These are phyloP conservation scores for Pythium apleroticum DNA, from an alignment of 352 stramenopile genomes.

Conservation along the genomic window DNA sequence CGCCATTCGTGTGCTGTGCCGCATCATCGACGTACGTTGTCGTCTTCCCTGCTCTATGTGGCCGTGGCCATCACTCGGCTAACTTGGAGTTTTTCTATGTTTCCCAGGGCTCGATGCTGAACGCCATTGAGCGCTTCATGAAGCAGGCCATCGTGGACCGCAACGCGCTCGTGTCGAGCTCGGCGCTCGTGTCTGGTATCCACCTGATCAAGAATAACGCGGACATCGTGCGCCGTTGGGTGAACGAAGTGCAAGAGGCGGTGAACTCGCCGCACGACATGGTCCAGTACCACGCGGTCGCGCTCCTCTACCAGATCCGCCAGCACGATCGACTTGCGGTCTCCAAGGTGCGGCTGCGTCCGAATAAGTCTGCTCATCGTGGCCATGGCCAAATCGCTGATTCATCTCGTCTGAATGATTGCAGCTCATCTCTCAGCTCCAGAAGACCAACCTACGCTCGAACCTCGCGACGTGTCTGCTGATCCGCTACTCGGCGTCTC, in stretches of 20 bases:
- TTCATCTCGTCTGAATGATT: background rate
- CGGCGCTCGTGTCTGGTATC: constrained; percentile 95
- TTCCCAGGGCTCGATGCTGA: constrained; percentile 82
- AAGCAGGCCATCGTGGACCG: constrained; percentile 99
- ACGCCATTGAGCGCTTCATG: constrained; percentile 95
- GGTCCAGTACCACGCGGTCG: constrained; percentile 99
- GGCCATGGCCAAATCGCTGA: background rate
- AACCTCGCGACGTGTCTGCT: constrained; percentile 96
- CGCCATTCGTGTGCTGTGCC: constrained; percentile 97
- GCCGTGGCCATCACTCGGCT: background rate
- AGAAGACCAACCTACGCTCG: constrained; percentile 93
- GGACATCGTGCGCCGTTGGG: constrained; percentile 93
- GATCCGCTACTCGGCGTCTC: constrained; percentile 95
- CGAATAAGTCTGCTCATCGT: background rate
- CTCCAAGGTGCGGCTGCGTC: constrained; percentile 76
- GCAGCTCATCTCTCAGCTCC: constrained; percentile 84
- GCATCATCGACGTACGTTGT: constrained; percentile 88
- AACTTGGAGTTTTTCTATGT: background rate
- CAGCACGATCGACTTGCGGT: constrained; percentile 97
- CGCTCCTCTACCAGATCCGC: constrained; percentile 98
- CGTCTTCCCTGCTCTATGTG: background rate
- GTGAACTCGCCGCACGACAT: constrained; percentile 96
- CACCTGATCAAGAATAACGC: constrained; percentile 94
- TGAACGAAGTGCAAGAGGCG: constrained; percentile 97
- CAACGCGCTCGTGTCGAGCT: constrained; percentile 95